phyloP scores from a whole-genome alignment of 1,284 basidiomycete genomes.

The Amylostereum chailletii region DNA sequence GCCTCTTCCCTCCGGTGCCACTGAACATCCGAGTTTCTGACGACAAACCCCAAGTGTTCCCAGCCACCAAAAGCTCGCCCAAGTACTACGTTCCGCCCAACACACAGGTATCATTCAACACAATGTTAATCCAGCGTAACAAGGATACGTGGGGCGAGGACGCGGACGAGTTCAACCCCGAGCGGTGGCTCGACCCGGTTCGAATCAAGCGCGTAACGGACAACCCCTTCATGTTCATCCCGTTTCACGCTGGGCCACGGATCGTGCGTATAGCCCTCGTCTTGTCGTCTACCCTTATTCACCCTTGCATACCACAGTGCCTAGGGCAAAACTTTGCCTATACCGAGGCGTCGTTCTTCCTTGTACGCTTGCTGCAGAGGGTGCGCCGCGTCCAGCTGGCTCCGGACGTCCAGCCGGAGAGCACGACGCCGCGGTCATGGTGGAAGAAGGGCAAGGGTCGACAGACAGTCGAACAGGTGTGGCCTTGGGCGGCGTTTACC shows the following conservation, averaged over 20 bases:
- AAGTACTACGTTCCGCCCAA: slow-evolving; percentile 49
- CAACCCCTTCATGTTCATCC: slow-evolving; percentile 60
- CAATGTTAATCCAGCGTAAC: slow-evolving; percentile 54
- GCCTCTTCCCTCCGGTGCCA: slow-evolving; percentile 67
- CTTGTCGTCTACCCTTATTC: background rate
- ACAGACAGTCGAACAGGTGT: slow-evolving; percentile 8
- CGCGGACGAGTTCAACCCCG: slow-evolving; percentile 62
- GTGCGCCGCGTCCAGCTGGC: slow-evolving; percentile 54
- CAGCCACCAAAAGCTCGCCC: slow-evolving; percentile 37
- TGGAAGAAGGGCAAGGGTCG: slow-evolving; percentile 40
- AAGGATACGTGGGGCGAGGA: slow-evolving; percentile 56
- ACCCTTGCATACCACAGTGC: slow-evolving; percentile 32
- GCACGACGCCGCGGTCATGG: slow-evolving; percentile 46
- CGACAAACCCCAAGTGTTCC: slow-evolving; percentile 36
- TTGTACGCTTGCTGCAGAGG: slow-evolving; percentile 55
- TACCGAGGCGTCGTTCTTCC: slow-evolving; percentile 63
- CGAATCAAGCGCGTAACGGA: slow-evolving; percentile 36
- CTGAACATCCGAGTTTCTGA: slow-evolving; percentile 55
- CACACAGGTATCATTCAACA: slow-evolving; percentile 48
- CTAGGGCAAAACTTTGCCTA: slow-evolving; percentile 68
- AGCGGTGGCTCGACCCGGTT: slow-evolving; percentile 55
- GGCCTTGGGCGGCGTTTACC: slow-evolving; percentile 8
- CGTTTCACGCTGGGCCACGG: slow-evolving; percentile 61
- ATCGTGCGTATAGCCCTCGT: slow-evolving; percentile 24
- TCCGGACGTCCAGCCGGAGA: slow-evolving; percentile 49